These are phyloP conservation scores for Metschnikowia vanudenii DNA, from an alignment of 805 yeast genomes.

Conservation along the genomic window DNA sequence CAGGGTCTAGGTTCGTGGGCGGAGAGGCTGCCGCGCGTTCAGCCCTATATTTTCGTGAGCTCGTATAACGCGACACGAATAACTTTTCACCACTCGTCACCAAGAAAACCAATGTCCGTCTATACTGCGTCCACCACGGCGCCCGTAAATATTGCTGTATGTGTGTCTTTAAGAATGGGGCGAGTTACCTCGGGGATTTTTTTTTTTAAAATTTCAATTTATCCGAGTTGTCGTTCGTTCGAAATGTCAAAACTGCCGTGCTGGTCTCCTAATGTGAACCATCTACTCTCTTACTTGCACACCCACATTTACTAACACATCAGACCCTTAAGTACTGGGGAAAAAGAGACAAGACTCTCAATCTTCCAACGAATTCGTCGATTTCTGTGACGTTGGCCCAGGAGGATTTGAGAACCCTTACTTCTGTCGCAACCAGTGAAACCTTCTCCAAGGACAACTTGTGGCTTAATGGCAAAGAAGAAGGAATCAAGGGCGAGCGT, in stretches of 20 bases:
- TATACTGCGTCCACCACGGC: slow-evolving; percentile 85
- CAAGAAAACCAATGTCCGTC: slow-evolving; percentile 41
- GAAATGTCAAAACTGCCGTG: background rate
- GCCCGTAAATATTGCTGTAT: slow-evolving; percentile 93
- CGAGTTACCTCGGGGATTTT: too few relatives aligned
- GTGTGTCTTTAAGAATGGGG: slow-evolving; percentile 25
- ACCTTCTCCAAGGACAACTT: slow-evolving; percentile 61
- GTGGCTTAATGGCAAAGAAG: slow-evolving; percentile 83
- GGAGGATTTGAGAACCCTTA: slow-evolving; percentile 84
- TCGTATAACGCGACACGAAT: slow-evolving; percentile 8
- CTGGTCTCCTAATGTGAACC: background rate
- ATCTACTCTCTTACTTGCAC: background rate
- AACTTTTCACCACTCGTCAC: slow-evolving; percentile 1
- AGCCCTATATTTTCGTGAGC: background rate
- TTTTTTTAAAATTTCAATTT: too few relatives aligned
- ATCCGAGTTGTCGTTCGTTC: too few relatives aligned
- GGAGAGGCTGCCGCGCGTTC: too few relatives aligned
- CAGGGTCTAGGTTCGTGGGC: too few relatives aligned
- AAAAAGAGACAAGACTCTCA: slow-evolving; percentile 83
- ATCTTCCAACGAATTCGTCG: slow-evolving; percentile 94
- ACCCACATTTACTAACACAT: slow-evolving; percentile 1
- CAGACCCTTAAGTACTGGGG: slow-evolving; percentile 98
- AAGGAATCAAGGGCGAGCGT: slow-evolving; percentile 61
- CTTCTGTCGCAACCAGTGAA: slow-evolving; percentile 76
- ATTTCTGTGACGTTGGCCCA: slow-evolving; percentile 93